phyloP scores from a whole-genome alignment of 2,329 filamentous ascomycete species.

The Colletotrichum tamarilloi region DNA sequence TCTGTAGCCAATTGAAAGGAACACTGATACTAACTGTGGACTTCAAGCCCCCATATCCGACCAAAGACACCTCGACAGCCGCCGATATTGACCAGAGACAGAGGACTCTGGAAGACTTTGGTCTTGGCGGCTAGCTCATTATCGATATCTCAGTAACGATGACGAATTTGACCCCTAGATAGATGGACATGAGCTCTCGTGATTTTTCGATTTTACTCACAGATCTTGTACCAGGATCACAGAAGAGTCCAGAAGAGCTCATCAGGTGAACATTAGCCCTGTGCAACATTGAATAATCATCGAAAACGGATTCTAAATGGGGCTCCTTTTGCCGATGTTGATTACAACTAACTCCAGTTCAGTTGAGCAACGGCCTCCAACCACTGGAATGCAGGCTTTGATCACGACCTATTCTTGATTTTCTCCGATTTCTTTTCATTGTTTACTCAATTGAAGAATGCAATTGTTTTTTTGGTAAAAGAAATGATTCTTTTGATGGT shows the following conservation, averaged over 20 bases:
- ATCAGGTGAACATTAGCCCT: neutral
- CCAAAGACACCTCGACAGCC: neutral
- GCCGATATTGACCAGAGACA: neutral
- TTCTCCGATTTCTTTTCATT: neutral
- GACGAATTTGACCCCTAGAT: neutral
- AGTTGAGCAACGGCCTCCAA: neutral
- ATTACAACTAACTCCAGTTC: neutral
- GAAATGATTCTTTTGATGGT: too few species aligned
- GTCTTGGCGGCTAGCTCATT: neutral
- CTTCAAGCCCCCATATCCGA: neutral
- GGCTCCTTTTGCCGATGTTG: neutral
- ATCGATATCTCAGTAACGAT: neutral
- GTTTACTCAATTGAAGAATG: neutral
- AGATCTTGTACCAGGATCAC: neutral
- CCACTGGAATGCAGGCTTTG: neutral
- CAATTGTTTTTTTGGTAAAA: neutral
- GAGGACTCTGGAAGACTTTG: neutral
- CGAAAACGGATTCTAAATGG: neutral
- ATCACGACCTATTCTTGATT: neutral
- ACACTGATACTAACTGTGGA: neutral
- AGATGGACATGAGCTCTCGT: neutral
- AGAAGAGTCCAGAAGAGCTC: neutral
- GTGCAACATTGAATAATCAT: neutral
- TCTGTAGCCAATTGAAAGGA: neutral
- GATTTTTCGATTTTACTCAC: neutral